Base-by-base conservation (phyloP, 768 basidiomycete genomes). In the Rhizopogon salebrosus region DNA sequence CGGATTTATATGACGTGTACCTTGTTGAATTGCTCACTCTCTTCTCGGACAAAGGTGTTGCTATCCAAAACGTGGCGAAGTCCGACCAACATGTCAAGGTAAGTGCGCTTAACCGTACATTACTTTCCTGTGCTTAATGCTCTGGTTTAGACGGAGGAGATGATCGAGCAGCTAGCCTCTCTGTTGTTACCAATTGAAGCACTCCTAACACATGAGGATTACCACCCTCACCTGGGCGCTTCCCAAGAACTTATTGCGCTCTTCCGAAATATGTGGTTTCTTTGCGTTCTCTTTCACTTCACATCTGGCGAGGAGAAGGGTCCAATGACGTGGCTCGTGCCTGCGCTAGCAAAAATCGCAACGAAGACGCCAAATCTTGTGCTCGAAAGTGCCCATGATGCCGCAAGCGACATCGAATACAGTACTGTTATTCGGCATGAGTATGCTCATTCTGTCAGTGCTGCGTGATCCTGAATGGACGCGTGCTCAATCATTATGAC, bases 221-320 rank as follows among this genome's bases (percentile, higher is more conserved):
- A 88, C 66, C 75, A 78, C 41, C 82, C 87, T 1, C 78, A 83
- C 31, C 49, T 74, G 16, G 68, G 76, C 24, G 69, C 83, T 18
- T 75, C 84, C 0, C 63, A 82, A 4, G 83, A 83, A 22, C 64
- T 92, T 11, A 83, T 87, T 10, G 74, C 83, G 4, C 73, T 92
- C 20, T 98, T 97, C 79, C 82, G 94, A 40, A 93, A 92, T 62
- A 77, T 94, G 70, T 99, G 95, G 95, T 93, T 95, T 69, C 70
- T 98, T 18, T 93, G 91, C 64, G 80, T 89, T 23, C 79, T 95
- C 14, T 93, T 95, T 61, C 80, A 86, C 20, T 89, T 98, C 59
- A 86, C 91, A 2, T 71, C 70, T 6, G 60, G 64, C 2, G 69
- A 70, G 27, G 83, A 83, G 41, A 79, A 76, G 27, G 75, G 77